Evolutionary conservation across 768 basidiomycete species (phyloP).

Genomic region (Fibroporia radiculosa): DNA sequence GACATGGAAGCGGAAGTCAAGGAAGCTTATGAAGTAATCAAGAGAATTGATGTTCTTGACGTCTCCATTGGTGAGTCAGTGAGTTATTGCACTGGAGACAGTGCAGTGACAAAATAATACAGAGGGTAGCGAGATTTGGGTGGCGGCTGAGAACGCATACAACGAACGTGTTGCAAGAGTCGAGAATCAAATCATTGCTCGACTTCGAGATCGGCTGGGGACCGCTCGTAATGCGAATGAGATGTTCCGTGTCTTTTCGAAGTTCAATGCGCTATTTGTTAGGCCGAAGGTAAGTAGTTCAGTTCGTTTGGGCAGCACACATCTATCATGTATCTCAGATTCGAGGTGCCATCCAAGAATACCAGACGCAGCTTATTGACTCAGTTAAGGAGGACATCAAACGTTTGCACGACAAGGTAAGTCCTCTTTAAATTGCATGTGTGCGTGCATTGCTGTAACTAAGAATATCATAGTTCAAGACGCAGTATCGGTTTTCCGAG

Average conservation of each 20-base stretch:
- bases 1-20: conserved; percentile 98
- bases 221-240: conserved; percentile 97
- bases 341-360: conserved; percentile 97
- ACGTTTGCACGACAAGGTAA: conserved; percentile 83
- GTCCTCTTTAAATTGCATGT: background rate
- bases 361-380: conserved; percentile 97
- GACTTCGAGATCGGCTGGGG: conserved; percentile 83
- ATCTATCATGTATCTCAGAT: conserved; percentile 43
- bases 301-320: background rate
- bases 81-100: background rate
- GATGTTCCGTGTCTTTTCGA: conserved; percentile 99
- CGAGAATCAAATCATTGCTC: conserved; percentile 97
- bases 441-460: background rate
- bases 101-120: background rate
- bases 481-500: conserved; percentile 91
- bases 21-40: conserved; percentile 94
- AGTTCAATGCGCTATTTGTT: conserved; percentile 96
- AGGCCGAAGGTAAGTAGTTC: conserved; percentile 69
- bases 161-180: conserved; percentile 96
- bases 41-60: conserved; percentile 93
- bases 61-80: conserved; percentile 71
- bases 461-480: conserved; percentile 63
- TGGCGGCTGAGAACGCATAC: conserved; percentile 94
- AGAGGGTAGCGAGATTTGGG: conserved; percentile 99
- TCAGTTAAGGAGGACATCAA: conserved; percentile 99